A percentile compares a stretch with the other conserved stretches of the same genome.
phyloP scores from a whole-genome alignment of 805 yeast genomes.

The Lachancea mirantina region DNA sequence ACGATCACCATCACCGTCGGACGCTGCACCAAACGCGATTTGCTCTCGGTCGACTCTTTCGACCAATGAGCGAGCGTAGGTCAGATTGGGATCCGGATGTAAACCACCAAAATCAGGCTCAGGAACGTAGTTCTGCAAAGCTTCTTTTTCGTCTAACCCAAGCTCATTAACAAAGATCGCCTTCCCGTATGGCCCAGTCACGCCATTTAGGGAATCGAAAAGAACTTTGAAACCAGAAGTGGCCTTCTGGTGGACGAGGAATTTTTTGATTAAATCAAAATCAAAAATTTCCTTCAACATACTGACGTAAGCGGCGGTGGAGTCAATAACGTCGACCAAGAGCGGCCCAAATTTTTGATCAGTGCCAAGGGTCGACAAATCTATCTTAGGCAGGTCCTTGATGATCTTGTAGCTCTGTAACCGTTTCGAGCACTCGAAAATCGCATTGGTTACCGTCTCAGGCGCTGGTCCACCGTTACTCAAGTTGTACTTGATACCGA shows the following conservation, averaged over 20 bases:
- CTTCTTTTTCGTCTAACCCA: conserved; percentile 55
- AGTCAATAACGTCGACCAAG: conserved; percentile 73
- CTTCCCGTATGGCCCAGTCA: conserved; percentile 93
- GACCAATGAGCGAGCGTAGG: conserved; percentile 86
- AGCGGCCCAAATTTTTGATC: conserved; percentile 46
- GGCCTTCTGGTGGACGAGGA: conserved; percentile 44
- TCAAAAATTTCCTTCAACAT: conserved; percentile 84
- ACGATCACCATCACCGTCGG: conserved; percentile 99
- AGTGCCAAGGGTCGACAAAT: conserved; percentile 52
- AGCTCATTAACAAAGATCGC: conserved; percentile 79
- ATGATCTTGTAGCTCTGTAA: conserved; percentile 56
- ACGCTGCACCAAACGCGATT: conserved; percentile 94
- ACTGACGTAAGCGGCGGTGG: conserved; percentile 68
- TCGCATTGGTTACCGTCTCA: conserved; percentile 83
- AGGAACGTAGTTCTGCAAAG: conserved; percentile 75
- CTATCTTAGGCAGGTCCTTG: conserved; percentile 54
- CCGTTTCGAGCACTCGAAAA: conserved; percentile 59
- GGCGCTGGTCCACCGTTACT: conserved; percentile 99
- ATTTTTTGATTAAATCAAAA: conserved; percentile 68
- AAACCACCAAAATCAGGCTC: conserved; percentile 92
- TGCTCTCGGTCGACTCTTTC: conserved; percentile 72
- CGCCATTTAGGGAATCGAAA: conserved; percentile 90
- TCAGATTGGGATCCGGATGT: conserved; percentile 96
- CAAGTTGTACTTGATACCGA: conserved; percentile 93
- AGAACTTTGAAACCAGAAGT: conserved; percentile 60